These are phyloP conservation scores for Amaranthus palmeri DNA, from an alignment of 148 eudicot species.

Conservation along the genomic window DNA sequence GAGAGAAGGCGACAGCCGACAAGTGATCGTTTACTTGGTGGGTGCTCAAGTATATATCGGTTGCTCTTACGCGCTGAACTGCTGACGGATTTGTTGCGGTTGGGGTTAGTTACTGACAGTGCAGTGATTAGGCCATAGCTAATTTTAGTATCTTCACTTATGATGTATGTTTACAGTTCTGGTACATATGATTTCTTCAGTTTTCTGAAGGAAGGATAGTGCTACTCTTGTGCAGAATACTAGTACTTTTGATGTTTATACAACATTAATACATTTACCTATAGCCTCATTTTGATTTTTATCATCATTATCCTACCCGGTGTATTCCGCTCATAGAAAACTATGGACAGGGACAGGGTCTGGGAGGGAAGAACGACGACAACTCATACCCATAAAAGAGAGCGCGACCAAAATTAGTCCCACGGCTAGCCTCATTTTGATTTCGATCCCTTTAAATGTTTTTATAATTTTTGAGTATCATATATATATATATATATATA, in stretches of 20 bases:
- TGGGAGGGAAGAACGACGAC: too few relatives aligned
- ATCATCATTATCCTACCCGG: too few relatives aligned
- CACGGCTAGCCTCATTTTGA: too few relatives aligned
- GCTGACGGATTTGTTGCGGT: neutral
- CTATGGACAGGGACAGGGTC: too few relatives aligned
- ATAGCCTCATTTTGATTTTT: too few relatives aligned
- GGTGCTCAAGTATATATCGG: conserved; percentile 3
- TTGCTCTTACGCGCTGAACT: neutral
- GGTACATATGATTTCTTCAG: conserved; percentile 1
- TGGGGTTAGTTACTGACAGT: conserved; percentile 7
- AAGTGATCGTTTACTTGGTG: neutral
- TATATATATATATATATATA: too few relatives aligned
- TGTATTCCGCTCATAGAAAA: too few relatives aligned
- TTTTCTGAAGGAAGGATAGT: conserved; percentile 3
- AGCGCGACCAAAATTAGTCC: too few relatives aligned
- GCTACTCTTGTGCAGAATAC: conserved; percentile 5
- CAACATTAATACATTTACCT: neutral
- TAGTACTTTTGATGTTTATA: too few relatives aligned
- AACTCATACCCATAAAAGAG: too few relatives aligned
- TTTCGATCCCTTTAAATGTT: too few relatives aligned
- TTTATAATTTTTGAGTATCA: too few relatives aligned
- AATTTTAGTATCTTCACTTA: neutral
- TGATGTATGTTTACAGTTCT: conserved; percentile 9
- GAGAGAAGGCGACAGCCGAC: neutral
- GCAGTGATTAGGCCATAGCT: neutral